Base-by-base conservation (phyloP, 176 grass and related monocot species). In the Raddia guianensis region DNA sequence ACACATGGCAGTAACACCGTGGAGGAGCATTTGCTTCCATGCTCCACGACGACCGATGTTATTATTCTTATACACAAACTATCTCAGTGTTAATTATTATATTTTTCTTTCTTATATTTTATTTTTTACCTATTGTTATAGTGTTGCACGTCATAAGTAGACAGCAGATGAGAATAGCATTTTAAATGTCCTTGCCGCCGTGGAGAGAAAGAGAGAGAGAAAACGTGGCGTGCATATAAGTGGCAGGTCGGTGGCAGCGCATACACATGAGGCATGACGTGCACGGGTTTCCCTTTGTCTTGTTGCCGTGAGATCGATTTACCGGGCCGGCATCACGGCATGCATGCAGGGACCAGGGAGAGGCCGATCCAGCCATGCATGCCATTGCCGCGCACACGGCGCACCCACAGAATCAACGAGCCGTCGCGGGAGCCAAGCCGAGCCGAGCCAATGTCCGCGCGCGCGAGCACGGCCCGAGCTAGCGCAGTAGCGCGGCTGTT, bases 221-320 rank as follows among this genome's bases (percentile, higher is more conserved):
- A 40, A 40, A 40, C 37, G 37, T 40, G 37, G 37, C 37, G 37
- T 40, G 37, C 0, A 40, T 40, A 40, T 40, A 40, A 3, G 37
- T 1, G 4, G 37, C 19, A 32, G 58, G 8, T 61, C 27, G 5
- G 58, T 61, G 20, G 58, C 58, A 32, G 20, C 0, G 58, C 58
- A 11, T 27, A 60, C 58, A 20, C 20, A 27, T 12, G 20, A 27
- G 9, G 12, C 12, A 5, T 45, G 40, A 10, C 37, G 37, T 40
- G 4, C 40, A 19, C 8, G 3, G 47, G 5, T 21, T 32, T 51
- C 43, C 43, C 11, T 21, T 42, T 8, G 33, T 54, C 9, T 47
- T 47, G 40, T 58, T 51, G 18, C 56, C 68, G 10, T 51, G 67
- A 34, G 8, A 72, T 72, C 69, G 8, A 72, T 72, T 80, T 20